phyloP scores from a whole-genome alignment of 345 rosid genomes.

The Brassica nigra region DNA sequence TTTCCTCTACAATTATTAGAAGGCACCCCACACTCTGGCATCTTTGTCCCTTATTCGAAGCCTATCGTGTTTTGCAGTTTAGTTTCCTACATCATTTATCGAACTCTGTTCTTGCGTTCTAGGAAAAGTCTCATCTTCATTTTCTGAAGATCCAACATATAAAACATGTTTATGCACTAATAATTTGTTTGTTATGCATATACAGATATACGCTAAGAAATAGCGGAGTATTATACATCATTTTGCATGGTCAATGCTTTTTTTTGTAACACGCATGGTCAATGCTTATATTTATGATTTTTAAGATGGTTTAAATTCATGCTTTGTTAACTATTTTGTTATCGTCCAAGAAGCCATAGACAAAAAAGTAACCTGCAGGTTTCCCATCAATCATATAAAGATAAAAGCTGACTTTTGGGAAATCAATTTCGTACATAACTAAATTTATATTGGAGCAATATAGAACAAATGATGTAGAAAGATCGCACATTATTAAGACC shows the following conservation, averaged over 20 bases:
- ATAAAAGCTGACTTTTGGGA: conserved; percentile 12
- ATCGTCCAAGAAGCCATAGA: background rate
- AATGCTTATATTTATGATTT: background rate
- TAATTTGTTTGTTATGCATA: background rate
- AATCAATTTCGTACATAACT: conserved; percentile 15
- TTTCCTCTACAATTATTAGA: conserved; percentile 37
- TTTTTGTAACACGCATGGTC: background rate
- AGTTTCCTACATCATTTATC: conserved; percentile 30
- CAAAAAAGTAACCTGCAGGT: background rate
- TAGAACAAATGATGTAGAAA: background rate
- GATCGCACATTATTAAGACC: background rate
- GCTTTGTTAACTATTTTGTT: conserved; percentile 11
- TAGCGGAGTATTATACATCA: background rate
- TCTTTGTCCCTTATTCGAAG: conserved; percentile 34
- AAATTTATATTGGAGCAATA: too few relatives aligned
- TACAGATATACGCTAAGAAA: background rate
- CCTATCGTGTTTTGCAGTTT: conserved; percentile 11
- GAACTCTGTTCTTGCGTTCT: conserved; percentile 28
- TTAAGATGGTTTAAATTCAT: background rate
- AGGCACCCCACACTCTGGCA: conserved; percentile 36
- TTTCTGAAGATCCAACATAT: background rate
- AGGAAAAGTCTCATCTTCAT: conserved; percentile 24
- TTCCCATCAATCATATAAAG: conserved; percentile 36
- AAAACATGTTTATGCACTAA: background rate
- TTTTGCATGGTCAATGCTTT: too few relatives aligned